Conservation (phyloP, 768 basidiomycete genomes). For the Trametes coccinea region DNA sequence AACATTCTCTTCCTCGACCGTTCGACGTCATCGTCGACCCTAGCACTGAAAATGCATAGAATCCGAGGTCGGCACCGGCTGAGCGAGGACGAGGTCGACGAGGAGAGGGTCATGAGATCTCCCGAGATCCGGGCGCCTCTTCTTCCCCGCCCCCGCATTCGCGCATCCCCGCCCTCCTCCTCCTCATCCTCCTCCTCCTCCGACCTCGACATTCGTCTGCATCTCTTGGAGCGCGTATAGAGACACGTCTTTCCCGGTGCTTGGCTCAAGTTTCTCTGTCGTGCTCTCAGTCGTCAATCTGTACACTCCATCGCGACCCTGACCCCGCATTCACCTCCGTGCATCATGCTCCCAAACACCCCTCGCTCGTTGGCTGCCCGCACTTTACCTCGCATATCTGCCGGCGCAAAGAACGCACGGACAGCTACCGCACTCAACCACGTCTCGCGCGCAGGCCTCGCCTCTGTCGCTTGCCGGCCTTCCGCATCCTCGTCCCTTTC, state of each 20-base stretch:
- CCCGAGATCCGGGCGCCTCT: conserved; percentile 13
- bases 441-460: background rate
- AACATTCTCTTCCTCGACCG: no score
- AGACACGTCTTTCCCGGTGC: no score
- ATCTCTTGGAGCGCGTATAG: no score
- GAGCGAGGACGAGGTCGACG: no score
- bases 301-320: no score
- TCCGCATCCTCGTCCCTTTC: background rate
- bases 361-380: conserved; percentile 9
- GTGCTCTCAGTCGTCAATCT: no score
- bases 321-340: background rate
- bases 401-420: background rate
- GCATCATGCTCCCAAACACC: conserved; percentile 10
- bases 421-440: background rate
- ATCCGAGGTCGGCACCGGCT: no score
- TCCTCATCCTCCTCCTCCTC: background rate
- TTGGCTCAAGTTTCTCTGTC: no score
- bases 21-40: no score
- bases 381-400: background rate
- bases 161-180: background rate
- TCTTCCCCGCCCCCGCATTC: conserved; percentile 7
- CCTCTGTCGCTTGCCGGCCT: background rate
- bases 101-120: conserved; percentile 6
- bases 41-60: no score
- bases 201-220: background rate